Evolutionary conservation across 164 flowering plant species (phyloP), one percentile per base, ranked within the genome.

Genomic region (Paratinospora sagittata): DNA sequence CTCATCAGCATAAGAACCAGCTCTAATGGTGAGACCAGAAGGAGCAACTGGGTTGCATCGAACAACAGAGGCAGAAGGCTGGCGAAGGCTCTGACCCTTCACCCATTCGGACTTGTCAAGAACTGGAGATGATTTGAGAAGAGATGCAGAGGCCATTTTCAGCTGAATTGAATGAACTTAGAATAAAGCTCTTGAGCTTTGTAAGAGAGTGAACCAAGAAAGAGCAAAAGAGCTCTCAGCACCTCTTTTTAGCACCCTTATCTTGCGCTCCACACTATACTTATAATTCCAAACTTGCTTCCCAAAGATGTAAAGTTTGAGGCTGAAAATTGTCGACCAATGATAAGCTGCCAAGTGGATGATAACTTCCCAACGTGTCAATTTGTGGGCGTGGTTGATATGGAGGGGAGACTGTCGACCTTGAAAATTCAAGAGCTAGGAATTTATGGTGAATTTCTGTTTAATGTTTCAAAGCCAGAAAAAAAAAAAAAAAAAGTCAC

Each of bases 61-160:
- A 69, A 84, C 80, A 34, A 70, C 57, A 58, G 45, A 47, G 19
- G 77, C 84, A 0, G 90, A 80, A 8, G 88, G 76, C 64, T 81
- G 89, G 79, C 90, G 89, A 68, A 89, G 81, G 78, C 75, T 60
- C 78, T 90, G 97, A n/a, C 96, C 97, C 86, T 89, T 90, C 39
- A 86, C 76, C 78, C 82, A 92, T 60, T 92, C 97, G n/a, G 92
- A 89, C 79, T 87, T 89, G 77, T 85, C 88, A n/a, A 90, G 80
- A 33, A 90, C 85, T 0, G 84, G 86, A 16, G 93, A 87, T 3
- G 91, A 73, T 81, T 89, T 91, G 73, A 91, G 82, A 63, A 90
- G 89, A 75, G 96, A 84, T 11, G 92, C 89, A 0, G 93, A 81
- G 14, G 88, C 87, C 88, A 85, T 34, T 34, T 27, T 63, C 68